Conservation (phyloP, 768 basidiomycete species). For the Dioszegia hungarica region DNA sequence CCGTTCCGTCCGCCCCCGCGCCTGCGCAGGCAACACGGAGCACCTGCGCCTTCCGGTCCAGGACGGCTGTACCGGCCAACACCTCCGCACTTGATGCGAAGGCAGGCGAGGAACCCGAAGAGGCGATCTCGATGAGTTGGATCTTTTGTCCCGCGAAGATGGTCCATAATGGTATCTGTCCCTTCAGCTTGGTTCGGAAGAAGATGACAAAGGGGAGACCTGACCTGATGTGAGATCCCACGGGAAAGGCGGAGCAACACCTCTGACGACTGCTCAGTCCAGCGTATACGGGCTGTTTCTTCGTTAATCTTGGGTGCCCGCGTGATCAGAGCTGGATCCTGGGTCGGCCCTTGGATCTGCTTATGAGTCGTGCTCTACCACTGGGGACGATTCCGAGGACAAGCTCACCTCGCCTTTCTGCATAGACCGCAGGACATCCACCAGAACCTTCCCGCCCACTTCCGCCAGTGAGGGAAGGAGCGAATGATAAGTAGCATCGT, state of each 20-base stretch:
- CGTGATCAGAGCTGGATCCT: conserved; percentile 52
- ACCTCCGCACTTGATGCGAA: neutral
- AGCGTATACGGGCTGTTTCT: conserved; percentile 58
- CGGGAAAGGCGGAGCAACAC: conserved; percentile 58
- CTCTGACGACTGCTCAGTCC: conserved; percentile 57
- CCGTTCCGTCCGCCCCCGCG: conserved; percentile 4
- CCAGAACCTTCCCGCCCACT: conserved; percentile 66
- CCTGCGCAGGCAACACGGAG: conserved; percentile 61
- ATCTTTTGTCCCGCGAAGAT: conserved; percentile 47
- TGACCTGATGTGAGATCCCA: conserved; percentile 68
- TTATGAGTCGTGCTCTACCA: conserved; percentile 53
- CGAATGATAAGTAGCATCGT: conserved; percentile 55
- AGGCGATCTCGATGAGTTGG: conserved; percentile 51
- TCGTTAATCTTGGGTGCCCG: conserved; percentile 62
- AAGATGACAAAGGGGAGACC: neutral
- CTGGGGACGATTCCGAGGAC: neutral
- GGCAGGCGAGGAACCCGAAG: conserved; percentile 7
- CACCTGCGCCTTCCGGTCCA: conserved; percentile 4
- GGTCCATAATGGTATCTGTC: conserved; percentile 33
- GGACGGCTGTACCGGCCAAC: conserved; percentile 7
- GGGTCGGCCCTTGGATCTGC: conserved; percentile 44
- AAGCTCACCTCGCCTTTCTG: conserved; percentile 55
- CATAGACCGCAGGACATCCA: conserved; percentile 65
- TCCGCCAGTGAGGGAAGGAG: conserved; percentile 61
- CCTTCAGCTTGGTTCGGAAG: conserved; percentile 45